These are phyloP conservation scores for Phytophthora cryptogea DNA, from an alignment of 352 stramenopile genomes.

Conservation along the genomic window DNA sequence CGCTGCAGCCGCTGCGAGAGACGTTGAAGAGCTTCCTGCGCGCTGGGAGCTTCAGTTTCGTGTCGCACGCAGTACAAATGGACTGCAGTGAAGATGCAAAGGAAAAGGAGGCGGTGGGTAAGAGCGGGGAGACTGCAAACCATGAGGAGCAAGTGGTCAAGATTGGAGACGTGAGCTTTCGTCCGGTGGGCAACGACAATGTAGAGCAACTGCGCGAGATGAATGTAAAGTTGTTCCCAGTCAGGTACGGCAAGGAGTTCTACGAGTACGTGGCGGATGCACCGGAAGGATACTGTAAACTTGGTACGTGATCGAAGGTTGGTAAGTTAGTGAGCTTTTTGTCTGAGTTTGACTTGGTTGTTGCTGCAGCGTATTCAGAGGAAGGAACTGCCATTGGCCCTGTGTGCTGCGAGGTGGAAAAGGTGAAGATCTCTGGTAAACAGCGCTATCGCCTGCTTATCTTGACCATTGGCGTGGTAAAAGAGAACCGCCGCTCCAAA, in stretches of 20 bases:
- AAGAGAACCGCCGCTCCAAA: conserved; percentile 77
- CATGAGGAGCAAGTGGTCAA: not conserved
- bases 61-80: conserved; percentile 55
- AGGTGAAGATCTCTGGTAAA: conserved; percentile 26
- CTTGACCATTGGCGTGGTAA: conserved; percentile 93
- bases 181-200: conserved; percentile 58
- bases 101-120: not conserved
- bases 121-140: not conserved
- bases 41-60: conserved; percentile 49
- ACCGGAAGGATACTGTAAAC: conserved; percentile 56
- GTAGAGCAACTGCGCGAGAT: conserved; percentile 85
- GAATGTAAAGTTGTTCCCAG: conserved; percentile 90
- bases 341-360: not conserved
- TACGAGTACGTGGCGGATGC: conserved; percentile 89
- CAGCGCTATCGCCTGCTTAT: conserved; percentile 57
- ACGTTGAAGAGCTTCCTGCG: conserved; percentile 48
- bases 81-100: conserved; percentile 26
- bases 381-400: conserved; percentile 75
- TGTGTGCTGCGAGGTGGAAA: conserved; percentile 89
- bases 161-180: conserved; percentile 44
- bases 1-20: conserved; percentile 42
- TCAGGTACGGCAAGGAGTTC: conserved; percentile 92
- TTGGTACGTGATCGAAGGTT: conserved; percentile 42
- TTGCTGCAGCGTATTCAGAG: conserved; percentile 66
- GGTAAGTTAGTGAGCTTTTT: not conserved